Evolutionary conservation across 202 grass and related monocot species (phyloP), one percentile per base, ranked within the genome.

Genomic region (Schoenoplectus tabernaemontani): DNA sequence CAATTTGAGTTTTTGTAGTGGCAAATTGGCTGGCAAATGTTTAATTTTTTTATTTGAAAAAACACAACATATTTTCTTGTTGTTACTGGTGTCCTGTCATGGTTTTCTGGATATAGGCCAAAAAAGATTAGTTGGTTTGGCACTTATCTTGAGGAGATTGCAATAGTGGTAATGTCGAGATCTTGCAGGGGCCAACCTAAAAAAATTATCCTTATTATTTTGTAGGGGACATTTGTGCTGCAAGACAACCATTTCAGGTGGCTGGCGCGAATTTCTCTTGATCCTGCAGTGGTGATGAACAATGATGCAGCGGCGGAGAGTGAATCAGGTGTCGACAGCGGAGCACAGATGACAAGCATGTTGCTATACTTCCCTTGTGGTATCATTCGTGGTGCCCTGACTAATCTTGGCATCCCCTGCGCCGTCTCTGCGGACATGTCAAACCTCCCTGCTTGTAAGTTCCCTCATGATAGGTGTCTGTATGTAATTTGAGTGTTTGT

Each of bases 141-240:
- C 3, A 78, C 42, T 78, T 76, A 17, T 33, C 39, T 47, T 70
- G 66, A 70, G 19, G 41, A 47, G 19, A 70, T 53, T 36, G 70
- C 48, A 75, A 20, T 32, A 75, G 47, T 15, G 54, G 70, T 46
- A 82, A 32, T 3, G 2, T 59, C 61, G 20, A 20, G 53, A 50
- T 28, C 28, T 46, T 47, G 9, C 3, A 19, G 3, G 56, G 3
- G 36, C 17, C 41, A 32, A 12, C 44, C 13, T 39, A 17, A 60
- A 68, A 66, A 32, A 42, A 4, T 15, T 2, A 33, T 42, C 51
- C 50, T 19, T 41, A 54, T 23, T 26, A 22, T 59, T 13, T 67
- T 86, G 80, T 74, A 98, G 95, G 95, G 95, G 38, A 98, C 95
- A 5, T 98, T 98, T 86, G 95, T 98, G 72, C 86, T 98, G 84